Evolutionary conservation across 768 basidiomycete species (phyloP).

Genomic region (Coprinopsis strossmayeri): DNA sequence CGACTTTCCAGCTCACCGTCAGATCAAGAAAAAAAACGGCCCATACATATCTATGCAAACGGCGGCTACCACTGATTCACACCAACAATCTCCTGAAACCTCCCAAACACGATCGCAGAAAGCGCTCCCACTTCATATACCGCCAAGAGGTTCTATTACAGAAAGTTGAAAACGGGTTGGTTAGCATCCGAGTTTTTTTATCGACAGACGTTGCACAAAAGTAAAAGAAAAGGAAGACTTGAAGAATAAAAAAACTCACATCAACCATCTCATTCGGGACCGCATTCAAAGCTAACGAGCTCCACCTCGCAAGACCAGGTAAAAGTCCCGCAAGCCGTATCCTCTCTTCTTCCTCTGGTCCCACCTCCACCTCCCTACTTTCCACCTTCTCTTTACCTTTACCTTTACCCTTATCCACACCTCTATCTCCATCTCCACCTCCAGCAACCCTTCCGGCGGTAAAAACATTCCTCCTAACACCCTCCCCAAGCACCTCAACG

Average conservation of each 20-base stretch:
- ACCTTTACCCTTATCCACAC: constrained; percentile 12
- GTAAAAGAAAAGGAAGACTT: too few relatives aligned
- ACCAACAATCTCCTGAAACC: constrained; percentile 46
- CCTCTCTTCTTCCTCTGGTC: constrained; percentile 33
- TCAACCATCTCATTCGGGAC: constrained; percentile 80
- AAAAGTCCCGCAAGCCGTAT: constrained; percentile 74
- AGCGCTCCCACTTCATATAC: constrained; percentile 60
- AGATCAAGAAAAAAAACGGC: too few relatives aligned
- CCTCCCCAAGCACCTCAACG: constrained; percentile 54
- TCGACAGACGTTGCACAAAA: too few relatives aligned
- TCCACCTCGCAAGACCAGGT: constrained; percentile 78
- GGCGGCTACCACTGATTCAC: too few relatives aligned
- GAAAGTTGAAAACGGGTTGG: background rate
- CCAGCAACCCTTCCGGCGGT: constrained; percentile 15
- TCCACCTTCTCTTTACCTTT: constrained; percentile 11
- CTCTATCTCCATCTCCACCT: background rate
- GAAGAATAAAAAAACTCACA: constrained; percentile 37
- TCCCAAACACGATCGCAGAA: constrained; percentile 67
- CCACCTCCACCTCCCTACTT: background rate
- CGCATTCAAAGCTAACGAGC: constrained; percentile 56
- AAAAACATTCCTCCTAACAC: constrained; percentile 64
- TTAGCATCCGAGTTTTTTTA: background rate
- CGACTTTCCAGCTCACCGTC: too few relatives aligned
- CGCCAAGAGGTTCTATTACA: constrained; percentile 59
- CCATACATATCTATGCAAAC: too few relatives aligned